Conservation (phyloP, 345 rosid genomes). For the Populus euphratica region DNA sequence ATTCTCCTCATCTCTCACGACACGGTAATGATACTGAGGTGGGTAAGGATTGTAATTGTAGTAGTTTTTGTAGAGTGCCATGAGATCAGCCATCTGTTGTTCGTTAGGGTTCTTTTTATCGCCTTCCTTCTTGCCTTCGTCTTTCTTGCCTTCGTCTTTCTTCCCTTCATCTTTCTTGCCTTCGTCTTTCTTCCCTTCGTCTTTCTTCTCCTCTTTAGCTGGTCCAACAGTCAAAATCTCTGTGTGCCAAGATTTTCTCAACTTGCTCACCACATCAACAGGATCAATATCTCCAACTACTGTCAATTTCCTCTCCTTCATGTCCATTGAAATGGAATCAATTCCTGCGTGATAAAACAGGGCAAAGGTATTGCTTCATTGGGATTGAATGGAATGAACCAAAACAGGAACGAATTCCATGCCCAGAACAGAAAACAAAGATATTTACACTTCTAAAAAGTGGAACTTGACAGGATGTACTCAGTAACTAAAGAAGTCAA, state of each 20-base stretch:
- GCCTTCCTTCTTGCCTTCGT: conserved; percentile 20
- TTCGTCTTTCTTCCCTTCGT: neutral
- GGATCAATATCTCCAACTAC: conserved; percentile 57
- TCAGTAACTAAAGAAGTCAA: neutral
- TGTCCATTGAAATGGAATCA: conserved; percentile 50
- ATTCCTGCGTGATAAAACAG: conserved; percentile 32
- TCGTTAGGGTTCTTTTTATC: conserved; percentile 28
- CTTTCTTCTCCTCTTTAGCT: conserved; percentile 38
- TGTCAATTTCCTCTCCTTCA: conserved; percentile 53
- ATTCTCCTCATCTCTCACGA: conserved; percentile 43
- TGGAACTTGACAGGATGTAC: neutral
- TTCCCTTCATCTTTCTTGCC: conserved; percentile 9
- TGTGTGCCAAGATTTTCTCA: conserved; percentile 34
- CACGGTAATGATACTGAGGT: conserved; percentile 29
- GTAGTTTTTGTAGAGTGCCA: conserved; percentile 14
- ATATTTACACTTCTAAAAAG: neutral
- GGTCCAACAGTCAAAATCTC: conserved; percentile 52
- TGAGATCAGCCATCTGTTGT: conserved; percentile 30
- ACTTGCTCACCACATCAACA: conserved; percentile 29
- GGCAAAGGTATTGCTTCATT: neutral
- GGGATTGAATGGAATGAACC: neutral
- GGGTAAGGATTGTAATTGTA: conserved; percentile 27
- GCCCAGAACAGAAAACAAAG: neutral
- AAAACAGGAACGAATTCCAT: neutral
- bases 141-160: conserved; percentile 3